These are phyloP conservation scores for Xylariaceae sp. DNA, from an alignment of 2,329 filamentous ascomycete genomes.

Conservation along the genomic window DNA sequence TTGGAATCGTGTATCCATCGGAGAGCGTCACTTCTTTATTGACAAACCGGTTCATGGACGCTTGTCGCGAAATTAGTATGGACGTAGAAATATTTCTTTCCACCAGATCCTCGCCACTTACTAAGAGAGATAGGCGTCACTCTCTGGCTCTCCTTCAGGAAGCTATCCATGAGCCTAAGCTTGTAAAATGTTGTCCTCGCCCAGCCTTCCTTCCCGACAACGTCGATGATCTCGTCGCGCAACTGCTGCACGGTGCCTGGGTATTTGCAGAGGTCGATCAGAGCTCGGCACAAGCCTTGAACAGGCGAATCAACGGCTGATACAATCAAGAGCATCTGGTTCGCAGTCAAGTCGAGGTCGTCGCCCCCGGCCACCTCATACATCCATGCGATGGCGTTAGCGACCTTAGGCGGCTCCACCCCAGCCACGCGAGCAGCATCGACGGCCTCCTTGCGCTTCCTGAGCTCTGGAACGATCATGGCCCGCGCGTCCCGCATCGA, in stretches of 20 bases:
- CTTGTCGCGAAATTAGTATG: constrained; percentile 17
- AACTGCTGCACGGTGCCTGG: constrained; percentile 43
- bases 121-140: constrained; percentile 28
- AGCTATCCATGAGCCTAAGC: constrained; percentile 39
- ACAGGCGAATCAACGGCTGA: constrained; percentile 43
- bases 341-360: constrained; percentile 32
- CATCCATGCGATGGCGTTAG: constrained; percentile 44
- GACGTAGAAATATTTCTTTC: neutral
- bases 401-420: constrained; percentile 32
- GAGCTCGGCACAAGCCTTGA: constrained; percentile 33
- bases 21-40: constrained; percentile 27
- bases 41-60: constrained; percentile 33
- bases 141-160: constrained; percentile 39
- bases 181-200: constrained; percentile 34
- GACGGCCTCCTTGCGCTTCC: constrained; percentile 29
- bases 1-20: constrained; percentile 30
- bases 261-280: constrained; percentile 43
- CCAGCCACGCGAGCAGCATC: constrained; percentile 27
- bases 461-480: constrained; percentile 35
- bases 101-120: constrained; percentile 20
- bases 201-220: constrained; percentile 32
- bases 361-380: constrained; percentile 35
- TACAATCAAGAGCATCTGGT: constrained; percentile 37
- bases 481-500: constrained; percentile 36
- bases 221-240: constrained; percentile 41